A percentile compares a stretch with the other conserved stretches of the same genome.
These are phyloP conservation scores for Gymnopus androsaceus DNA, from an alignment of 1,284 basidiomycete genomes.

Conservation along the genomic window DNA sequence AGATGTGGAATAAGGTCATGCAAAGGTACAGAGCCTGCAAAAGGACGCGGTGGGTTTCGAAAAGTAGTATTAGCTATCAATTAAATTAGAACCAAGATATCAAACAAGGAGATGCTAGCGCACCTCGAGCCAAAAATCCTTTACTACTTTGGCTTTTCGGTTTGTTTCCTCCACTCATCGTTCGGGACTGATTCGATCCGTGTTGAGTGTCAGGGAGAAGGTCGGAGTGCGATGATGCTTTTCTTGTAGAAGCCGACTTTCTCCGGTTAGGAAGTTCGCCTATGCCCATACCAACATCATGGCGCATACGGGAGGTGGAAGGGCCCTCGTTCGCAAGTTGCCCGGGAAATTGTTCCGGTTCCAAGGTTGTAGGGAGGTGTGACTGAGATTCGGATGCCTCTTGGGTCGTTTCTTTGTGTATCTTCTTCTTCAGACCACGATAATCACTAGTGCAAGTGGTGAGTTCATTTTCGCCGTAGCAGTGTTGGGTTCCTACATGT, in stretches of 20 bases:
- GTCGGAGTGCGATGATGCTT: background rate
- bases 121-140: slow-evolving; percentile 11
- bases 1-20: slow-evolving; percentile 54
- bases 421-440: slow-evolving; percentile 67
- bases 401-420: slow-evolving; percentile 46
- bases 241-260: background rate
- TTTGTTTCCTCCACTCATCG: background rate
- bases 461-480: slow-evolving; percentile 9
- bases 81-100: too few relatives aligned
- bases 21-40: slow-evolving; percentile 40
- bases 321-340: background rate
- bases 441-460: slow-evolving; percentile 58
- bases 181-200: background rate
- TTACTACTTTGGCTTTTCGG: slow-evolving; percentile 3
- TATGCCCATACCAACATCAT: slow-evolving; percentile 10
- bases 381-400: slow-evolving; percentile 8
- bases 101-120: background rate
- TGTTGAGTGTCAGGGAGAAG: background rate
- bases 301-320: slow-evolving; percentile 8
- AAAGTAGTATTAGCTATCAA: slow-evolving; percentile 1
- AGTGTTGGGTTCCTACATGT: slow-evolving; percentile 55
- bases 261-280: slow-evolving; percentile 3
- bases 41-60: slow-evolving; percentile 15
- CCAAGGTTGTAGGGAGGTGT: background rate
- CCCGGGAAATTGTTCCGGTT: background rate